phyloP scores from a whole-genome alignment of 352 stramenopile genomes.

The Pythium phragmiticola region DNA sequence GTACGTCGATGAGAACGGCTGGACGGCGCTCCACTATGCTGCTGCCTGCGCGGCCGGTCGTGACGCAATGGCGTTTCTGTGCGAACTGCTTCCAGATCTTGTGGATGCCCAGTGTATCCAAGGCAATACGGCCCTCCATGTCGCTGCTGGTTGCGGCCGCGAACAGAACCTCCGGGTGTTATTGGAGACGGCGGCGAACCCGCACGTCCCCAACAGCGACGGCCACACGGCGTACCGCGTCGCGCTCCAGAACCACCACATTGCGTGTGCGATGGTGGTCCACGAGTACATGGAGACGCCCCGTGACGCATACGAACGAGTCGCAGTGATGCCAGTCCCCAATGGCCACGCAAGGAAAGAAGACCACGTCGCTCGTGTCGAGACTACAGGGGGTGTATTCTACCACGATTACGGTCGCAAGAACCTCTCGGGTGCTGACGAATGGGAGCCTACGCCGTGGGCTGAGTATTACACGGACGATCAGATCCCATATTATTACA shows the following conservation, averaged over 20 bases:
- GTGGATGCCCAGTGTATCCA: constrained; percentile 48
- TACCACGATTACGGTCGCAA: neutral
- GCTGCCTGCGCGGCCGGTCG: constrained; percentile 40
- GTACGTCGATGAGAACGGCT: constrained; percentile 51
- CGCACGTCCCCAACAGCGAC: constrained; percentile 39
- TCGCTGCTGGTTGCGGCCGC: constrained; percentile 59
- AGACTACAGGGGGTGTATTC: neutral
- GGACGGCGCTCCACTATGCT: constrained; percentile 64
- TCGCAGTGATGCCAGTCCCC: neutral
- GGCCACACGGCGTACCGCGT: constrained; percentile 52
- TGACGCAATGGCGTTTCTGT: constrained; percentile 54
- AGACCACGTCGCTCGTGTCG: constrained; percentile 6
- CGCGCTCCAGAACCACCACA: constrained; percentile 56
- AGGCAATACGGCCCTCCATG: constrained; percentile 64
- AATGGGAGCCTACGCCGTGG: constrained; percentile 30
- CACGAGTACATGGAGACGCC: constrained; percentile 55
- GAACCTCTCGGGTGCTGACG: neutral
- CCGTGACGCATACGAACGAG: constrained; percentile 24
- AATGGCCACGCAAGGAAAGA: neutral
- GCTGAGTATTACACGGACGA: constrained; percentile 49
- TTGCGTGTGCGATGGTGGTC: constrained; percentile 48
- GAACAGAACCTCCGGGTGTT: constrained; percentile 48
- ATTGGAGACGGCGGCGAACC: constrained; percentile 57
- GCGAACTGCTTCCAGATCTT: constrained; percentile 43
- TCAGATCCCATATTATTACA: constrained; percentile 68